phyloP scores from a whole-genome alignment of 768 basidiomycete species.

The Suillus bovinus region DNA sequence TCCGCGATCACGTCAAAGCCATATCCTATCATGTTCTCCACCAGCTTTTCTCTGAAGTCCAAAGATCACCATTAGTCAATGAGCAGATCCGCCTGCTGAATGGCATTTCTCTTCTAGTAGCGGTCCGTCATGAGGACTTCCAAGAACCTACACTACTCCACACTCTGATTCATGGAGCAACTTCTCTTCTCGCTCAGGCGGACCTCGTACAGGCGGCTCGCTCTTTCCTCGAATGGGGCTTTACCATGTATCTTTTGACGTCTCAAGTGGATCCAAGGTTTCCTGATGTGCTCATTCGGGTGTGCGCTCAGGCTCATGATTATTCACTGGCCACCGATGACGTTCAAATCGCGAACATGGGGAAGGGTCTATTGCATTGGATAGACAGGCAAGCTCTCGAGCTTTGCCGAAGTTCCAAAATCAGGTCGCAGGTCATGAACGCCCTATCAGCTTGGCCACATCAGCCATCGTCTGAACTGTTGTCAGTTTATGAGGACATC shows the following conservation, averaged over 20 bases:
- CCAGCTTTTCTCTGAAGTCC: slow-evolving; percentile 66
- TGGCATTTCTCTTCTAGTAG: slow-evolving; percentile 71
- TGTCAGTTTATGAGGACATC: slow-evolving; percentile 45
- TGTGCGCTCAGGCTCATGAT: slow-evolving; percentile 61
- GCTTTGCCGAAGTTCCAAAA: slow-evolving; percentile 40
- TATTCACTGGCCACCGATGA: slow-evolving; percentile 40
- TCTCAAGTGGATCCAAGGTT: slow-evolving; percentile 51
- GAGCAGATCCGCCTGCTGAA: slow-evolving; percentile 80
- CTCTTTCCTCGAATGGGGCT: slow-evolving; percentile 79
- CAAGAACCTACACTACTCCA: slow-evolving; percentile 61
- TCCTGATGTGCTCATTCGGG: slow-evolving; percentile 67
- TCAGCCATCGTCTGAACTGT: slow-evolving; percentile 50
- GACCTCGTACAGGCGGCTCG: slow-evolving; percentile 72
- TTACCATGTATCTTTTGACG: slow-evolving; percentile 48
- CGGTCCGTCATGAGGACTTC: slow-evolving; percentile 58
- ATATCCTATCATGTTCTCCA: slow-evolving; percentile 79
- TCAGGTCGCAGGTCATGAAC: slow-evolving; percentile 45
- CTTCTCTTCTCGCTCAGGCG: slow-evolving; percentile 61
- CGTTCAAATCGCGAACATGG: slow-evolving; percentile 34
- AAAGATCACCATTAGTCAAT: slow-evolving; percentile 71
- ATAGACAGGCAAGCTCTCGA: slow-evolving; percentile 53
- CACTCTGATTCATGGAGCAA: slow-evolving; percentile 65
- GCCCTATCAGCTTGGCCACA: slow-evolving; percentile 81
- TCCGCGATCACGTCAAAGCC: slow-evolving; percentile 47
- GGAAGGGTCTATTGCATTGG: slow-evolving; percentile 58